Evolutionary conservation across 345 rosid species (phyloP), one percentile per base, ranked within the genome.

Genomic region (Citrus inodora): DNA sequence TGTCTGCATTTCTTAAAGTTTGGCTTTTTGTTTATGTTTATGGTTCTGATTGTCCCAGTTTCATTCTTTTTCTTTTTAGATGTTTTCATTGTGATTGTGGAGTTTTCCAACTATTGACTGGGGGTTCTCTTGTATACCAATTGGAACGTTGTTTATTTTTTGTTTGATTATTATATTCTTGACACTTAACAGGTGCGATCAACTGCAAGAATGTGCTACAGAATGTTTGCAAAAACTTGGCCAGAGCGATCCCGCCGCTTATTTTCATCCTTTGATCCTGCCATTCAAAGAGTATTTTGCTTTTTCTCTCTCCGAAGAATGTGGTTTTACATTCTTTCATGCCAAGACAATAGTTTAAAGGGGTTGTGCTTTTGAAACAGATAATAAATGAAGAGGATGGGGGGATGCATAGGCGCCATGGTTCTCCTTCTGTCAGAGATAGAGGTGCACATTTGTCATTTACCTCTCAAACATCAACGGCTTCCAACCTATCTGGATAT

Each of bases 221-320:
- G 98, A 87, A 86, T 96, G 94, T 96, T 94, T 86, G 87, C 98
- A 76, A 96, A 93, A 85, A 96, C 99, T 25, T 96, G 99, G 99
- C 98, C 98, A 51, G 98, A 92, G 78, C 97, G 98, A 68, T 92
- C 99, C n/a, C 94, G 95, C 60, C 95, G 95, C 77, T 87, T 96
- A 79, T 94, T 94, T 89, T 86, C 88, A 73, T 94, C 93, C 76
- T 94, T 96, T 85, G 99, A 96, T 87, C 93, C 95, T 82, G 99
- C 84, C 82, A 96, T 96, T 82, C 99, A 94, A 81, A 95, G 99
- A 92, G 99, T 94, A 91, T 75, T 79, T 65, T 62, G 61, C 73
- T 77, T 79, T 13, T 73, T 33, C 51, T 76, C 59, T 22, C 17
- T 16, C 19, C 13, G 27, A 48, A 38, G 46, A 17, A 28, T 77